These are phyloP conservation scores for Biscutella laevigata DNA, from an alignment of 441 rosid species.

Conservation along the genomic window DNA sequence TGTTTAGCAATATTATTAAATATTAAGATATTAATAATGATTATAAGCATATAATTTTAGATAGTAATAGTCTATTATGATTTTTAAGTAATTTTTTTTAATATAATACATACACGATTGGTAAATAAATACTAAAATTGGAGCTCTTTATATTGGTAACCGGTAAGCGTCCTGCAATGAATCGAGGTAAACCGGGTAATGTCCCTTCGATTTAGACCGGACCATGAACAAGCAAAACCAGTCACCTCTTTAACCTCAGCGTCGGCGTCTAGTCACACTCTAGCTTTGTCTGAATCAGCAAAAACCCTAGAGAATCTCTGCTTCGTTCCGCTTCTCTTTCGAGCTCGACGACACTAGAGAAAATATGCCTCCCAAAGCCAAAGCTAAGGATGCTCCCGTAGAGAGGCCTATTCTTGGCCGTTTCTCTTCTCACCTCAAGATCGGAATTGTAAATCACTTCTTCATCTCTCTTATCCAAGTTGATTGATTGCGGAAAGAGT, in stretches of 20 bases:
- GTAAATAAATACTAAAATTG: too few species aligned
- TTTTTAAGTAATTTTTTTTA: too few species aligned
- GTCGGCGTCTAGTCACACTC: neutral
- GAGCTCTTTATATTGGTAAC: neutral
- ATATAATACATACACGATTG: too few species aligned
- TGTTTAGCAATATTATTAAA: too few species aligned
- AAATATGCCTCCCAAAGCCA: conserved; percentile 85
- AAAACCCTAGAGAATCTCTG: conserved; percentile 14
- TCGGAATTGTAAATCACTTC: conserved; percentile 65
- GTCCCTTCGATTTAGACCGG: conserved; percentile 8
- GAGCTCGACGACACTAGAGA: conserved; percentile 4
- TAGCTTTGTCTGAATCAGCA: conserved; percentile 2
- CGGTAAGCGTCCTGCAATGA: too few species aligned
- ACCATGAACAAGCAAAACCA: conserved; percentile 1
- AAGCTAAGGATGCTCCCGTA: conserved; percentile 80
- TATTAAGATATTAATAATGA: too few species aligned
- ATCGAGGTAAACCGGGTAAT: conserved; percentile 13
- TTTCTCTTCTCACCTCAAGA: conserved; percentile 98
- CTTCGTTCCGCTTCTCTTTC: neutral
- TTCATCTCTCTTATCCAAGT: conserved; percentile 2
- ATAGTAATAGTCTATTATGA: too few species aligned
- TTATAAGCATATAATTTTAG: too few species aligned
- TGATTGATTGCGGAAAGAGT: neutral
- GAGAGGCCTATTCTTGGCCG: conserved; percentile 98
- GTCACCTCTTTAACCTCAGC: conserved; percentile 9